Conservation (phyloP, 352 stramenopile species). For the Pilasporangium apinafurcum region DNA sequence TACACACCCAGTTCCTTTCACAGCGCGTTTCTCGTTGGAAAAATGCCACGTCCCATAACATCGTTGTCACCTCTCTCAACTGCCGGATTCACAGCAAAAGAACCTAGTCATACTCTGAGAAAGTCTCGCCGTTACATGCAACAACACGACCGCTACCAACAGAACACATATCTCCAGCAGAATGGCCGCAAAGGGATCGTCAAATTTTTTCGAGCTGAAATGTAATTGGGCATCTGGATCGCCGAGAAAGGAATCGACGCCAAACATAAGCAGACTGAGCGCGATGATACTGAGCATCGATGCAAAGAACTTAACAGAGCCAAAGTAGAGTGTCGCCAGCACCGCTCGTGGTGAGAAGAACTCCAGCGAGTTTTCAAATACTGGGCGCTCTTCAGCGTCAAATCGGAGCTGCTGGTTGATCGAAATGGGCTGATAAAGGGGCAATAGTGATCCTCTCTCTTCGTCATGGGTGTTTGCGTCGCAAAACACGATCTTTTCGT, state of each 20-base stretch:
- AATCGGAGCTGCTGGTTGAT: slow-evolving; percentile 5
- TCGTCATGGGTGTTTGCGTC: slow-evolving; percentile 10
- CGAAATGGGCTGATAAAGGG: slow-evolving; percentile 8
- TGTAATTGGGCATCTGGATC: slow-evolving; percentile 15
- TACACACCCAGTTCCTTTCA: too few species aligned
- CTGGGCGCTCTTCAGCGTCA: slow-evolving; percentile 11
- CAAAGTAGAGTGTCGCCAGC: slow-evolving; percentile 42
- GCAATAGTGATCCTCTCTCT: slow-evolving; percentile 28
- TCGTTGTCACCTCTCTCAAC: not conserved
- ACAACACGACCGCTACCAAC: slow-evolving; percentile 19
- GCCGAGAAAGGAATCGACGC: slow-evolving; percentile 24
- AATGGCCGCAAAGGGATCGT: slow-evolving; percentile 22
- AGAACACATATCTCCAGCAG: slow-evolving; percentile 20
- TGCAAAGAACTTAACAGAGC: slow-evolving; percentile 32
- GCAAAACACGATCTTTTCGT: slow-evolving; percentile 24
- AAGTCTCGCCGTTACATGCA: slow-evolving; percentile 31
- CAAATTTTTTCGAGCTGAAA: slow-evolving; percentile 8
- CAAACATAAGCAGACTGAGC: slow-evolving; percentile 17
- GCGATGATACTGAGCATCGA: slow-evolving; percentile 20
- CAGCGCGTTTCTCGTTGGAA: too few species aligned
- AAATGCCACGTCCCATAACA: slow-evolving; percentile 2
- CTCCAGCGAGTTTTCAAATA: slow-evolving; percentile 32
- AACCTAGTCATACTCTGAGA: slow-evolving; percentile 45
- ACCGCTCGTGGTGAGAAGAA: slow-evolving; percentile 24
- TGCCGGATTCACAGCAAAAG: slow-evolving; percentile 34